Percentiles rank a stretch among this genome's conserved stretches.
phyloP scores from a whole-genome alignment of 352 stramenopile species.

The Bremia lactucae region DNA sequence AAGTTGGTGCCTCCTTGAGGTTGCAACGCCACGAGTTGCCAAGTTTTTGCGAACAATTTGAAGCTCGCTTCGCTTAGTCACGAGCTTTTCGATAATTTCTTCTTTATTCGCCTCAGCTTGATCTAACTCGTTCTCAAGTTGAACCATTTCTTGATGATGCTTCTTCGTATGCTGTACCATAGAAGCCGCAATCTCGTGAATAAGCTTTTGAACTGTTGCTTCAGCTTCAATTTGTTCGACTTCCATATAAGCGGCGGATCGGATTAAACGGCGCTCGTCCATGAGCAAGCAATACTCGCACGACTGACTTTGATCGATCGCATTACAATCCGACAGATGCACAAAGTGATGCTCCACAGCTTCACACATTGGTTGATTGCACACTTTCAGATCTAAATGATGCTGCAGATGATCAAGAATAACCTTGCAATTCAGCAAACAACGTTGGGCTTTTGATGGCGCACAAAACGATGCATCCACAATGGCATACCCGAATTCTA shows the following conservation, averaged over 20 bases:
- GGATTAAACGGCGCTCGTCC: slow-evolving; percentile 34
- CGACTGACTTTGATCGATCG: slow-evolving; percentile 12
- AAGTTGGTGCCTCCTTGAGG: slow-evolving; percentile 10
- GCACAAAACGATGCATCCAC: slow-evolving; percentile 55
- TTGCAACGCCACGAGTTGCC: slow-evolving; percentile 15
- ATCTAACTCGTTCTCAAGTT: slow-evolving; percentile 50
- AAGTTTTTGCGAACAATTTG: slow-evolving; percentile 31
- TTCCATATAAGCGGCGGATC: slow-evolving; percentile 38
- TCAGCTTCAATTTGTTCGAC: slow-evolving; percentile 39
- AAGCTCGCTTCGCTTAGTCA: slow-evolving; percentile 14
- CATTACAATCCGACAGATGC: slow-evolving; percentile 42
- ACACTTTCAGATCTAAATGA: slow-evolving; percentile 45
- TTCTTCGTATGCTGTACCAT: slow-evolving; percentile 28
- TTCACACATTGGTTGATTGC: slow-evolving; percentile 36
- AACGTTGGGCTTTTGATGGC: slow-evolving; percentile 32
- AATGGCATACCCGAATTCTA: slow-evolving; percentile 40
- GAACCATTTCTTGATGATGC: slow-evolving; percentile 30
- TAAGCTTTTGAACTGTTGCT: slow-evolving; percentile 38
- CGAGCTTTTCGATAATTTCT: slow-evolving; percentile 32
- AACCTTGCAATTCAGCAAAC: slow-evolving; percentile 39
- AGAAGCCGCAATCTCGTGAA: slow-evolving; percentile 37
- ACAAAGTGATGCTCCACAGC: slow-evolving; percentile 51
- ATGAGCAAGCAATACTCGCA: slow-evolving; percentile 56
- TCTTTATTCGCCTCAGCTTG: slow-evolving; percentile 45
- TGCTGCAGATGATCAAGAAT: slow-evolving; percentile 54